Base-by-base conservation (phyloP, 768 basidiomycete species). In the Xerocomus potaroensis region DNA sequence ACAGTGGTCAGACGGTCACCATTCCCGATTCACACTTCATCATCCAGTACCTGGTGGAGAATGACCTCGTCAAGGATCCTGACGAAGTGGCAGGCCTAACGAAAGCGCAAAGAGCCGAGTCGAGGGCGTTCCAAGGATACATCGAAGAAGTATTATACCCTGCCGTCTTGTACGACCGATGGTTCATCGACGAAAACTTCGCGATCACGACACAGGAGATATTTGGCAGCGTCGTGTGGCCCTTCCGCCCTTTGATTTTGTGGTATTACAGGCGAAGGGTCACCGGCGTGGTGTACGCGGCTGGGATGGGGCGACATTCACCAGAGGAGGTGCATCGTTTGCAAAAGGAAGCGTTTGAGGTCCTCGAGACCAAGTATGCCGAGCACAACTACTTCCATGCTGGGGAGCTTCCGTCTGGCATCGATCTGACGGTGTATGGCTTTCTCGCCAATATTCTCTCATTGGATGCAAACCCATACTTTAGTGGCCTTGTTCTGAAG, bases 11-110 rank as follows among this genome's bases (percentile, higher is more conserved):
- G 23, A 63, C 56, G 0, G 45, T 56, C 39, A 54, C 48, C 2
- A 14, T 66, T 4, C 30, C 66, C 6, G 66, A 67, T 35, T 69
- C 66, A 1, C 67, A 69, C 33, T 67, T 69, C 52, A 65, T 67
- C 47, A 57, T 67, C 22, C 51, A 50, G 32, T 57, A 68, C 26
- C 48, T 69, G n/a, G 51, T 67, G 10, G 56, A 61, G 16, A 50
- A 53, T 1, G 49, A 37, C 10, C 46, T 69, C 10, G 19, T 57
- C 43, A 46, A 53, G 21, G 65, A 69, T 36, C 64, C 61, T 4
- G 66, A 67, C 31, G 48, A 56, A 5, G 26, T 51, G 15, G 66
- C 62, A 0, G 50, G 50, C 7, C 34, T 67, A 49, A 61, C 67
- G 4, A 12, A 55, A 1, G 50, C 24, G 18, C 64, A 69, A 47